Conservation (phyloP, 2,329 filamentous ascomycete species). For the Eurotiales sp. region DNA sequence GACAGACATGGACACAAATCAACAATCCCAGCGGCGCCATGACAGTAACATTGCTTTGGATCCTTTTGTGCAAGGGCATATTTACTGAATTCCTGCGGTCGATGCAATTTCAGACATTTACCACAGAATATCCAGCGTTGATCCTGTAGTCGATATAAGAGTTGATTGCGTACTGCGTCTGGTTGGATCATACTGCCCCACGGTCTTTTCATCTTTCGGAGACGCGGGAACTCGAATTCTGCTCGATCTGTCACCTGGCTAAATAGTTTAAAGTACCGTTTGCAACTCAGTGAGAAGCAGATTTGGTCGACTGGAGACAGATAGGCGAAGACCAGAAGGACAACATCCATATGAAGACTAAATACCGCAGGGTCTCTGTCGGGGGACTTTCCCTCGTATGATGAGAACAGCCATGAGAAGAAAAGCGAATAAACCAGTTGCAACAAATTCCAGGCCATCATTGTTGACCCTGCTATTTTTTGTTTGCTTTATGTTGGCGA, state of each 20-base stretch:
- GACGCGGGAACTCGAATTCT: conserved; percentile 5
- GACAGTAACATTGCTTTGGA: background rate
- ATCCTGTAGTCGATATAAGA: background rate
- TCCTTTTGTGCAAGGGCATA: background rate
- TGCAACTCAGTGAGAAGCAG: conserved; percentile 4
- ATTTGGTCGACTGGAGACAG: background rate
- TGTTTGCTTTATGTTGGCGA: no score
- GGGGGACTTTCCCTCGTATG: background rate
- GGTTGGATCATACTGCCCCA: background rate
- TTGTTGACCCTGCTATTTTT: background rate
- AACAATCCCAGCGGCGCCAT: background rate
- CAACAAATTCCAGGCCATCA: background rate
- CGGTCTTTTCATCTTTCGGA: background rate
- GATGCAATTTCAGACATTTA: background rate
- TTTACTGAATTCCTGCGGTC: background rate
- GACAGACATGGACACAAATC: conserved; percentile 2
- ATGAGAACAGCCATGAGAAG: background rate
- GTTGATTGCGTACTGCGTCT: background rate
- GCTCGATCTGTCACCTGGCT: background rate
- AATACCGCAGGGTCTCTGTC: background rate
- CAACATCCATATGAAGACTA: background rate
- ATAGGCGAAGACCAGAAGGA: background rate
- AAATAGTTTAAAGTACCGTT: background rate
- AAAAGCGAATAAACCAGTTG: background rate
- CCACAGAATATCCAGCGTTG: background rate